These are phyloP conservation scores for Colletotrichum tanaceti DNA, from an alignment of 2,329 filamentous ascomycete genomes.

Conservation along the genomic window DNA sequence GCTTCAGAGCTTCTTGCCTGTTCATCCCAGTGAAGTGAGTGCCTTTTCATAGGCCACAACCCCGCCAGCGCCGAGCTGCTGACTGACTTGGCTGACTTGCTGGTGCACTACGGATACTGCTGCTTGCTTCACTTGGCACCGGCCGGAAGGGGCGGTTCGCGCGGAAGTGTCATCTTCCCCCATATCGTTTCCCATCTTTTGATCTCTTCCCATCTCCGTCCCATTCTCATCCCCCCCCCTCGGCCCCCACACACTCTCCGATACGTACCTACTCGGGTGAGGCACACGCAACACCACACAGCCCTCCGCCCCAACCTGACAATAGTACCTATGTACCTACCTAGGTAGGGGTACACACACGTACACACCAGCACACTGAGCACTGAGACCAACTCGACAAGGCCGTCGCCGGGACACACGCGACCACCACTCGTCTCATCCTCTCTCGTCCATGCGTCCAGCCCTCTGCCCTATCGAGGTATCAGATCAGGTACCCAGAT, in stretches of 20 bases:
- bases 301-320: neutral
- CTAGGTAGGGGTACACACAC: too few relatives aligned
- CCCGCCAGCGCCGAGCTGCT: constrained; percentile 19
- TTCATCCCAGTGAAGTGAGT: constrained; percentile 20
- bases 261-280: neutral
- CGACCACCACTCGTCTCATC: neutral
- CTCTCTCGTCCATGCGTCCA: constrained; percentile 9
- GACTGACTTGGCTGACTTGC: constrained; percentile 30
- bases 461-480: constrained; percentile 26
- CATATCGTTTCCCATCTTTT: constrained; percentile 3
- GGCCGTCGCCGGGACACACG: neutral
- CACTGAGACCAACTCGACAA: neutral
- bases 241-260: neutral
- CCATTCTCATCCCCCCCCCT: neutral
- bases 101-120: neutral
- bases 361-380: neutral
- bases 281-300: constrained; percentile 12
- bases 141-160: constrained; percentile 29
- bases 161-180: constrained; percentile 29
- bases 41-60: constrained; percentile 28
- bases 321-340: too few relatives aligned
- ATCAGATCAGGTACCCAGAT: constrained; percentile 32
- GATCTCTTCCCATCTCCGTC: neutral
- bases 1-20: constrained; percentile 4
- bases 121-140: constrained; percentile 17